These are phyloP conservation scores for Alternaria metachromatica DNA, from an alignment of 2,329 filamentous ascomycete genomes.

Conservation along the genomic window DNA sequence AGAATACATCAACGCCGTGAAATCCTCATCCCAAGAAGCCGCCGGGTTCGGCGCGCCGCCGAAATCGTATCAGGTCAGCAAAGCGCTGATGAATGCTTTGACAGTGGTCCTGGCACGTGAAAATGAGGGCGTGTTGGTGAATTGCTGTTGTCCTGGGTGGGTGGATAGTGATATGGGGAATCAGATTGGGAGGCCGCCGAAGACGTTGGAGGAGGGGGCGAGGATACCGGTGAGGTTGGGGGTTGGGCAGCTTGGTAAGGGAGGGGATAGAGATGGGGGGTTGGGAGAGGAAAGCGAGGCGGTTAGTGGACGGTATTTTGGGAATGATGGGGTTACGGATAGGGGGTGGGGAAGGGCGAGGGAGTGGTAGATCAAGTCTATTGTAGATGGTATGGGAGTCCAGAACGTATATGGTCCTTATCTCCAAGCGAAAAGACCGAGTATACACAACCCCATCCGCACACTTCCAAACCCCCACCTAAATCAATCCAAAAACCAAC, in stretches of 20 bases:
- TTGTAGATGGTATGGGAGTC: neutral
- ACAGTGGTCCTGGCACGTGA: constrained; percentile 22
- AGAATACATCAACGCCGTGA: constrained; percentile 1
- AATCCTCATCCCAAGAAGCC: neutral
- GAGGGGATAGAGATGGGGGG: constrained; percentile 9
- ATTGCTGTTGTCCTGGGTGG: constrained; percentile 33
- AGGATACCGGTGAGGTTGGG: constrained; percentile 19
- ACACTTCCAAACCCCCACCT: neutral
- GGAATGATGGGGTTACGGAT: constrained; percentile 17
- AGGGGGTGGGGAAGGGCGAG: constrained; percentile 19
- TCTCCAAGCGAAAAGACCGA: neutral
- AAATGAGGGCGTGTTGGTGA: constrained; percentile 11
- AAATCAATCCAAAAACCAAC: constrained; percentile 43
- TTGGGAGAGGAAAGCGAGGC: constrained; percentile 1
- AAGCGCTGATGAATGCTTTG: constrained; percentile 25
- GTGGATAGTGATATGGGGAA: constrained; percentile 32
- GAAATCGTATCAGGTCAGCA: constrained; percentile 32
- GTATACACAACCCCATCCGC: neutral
- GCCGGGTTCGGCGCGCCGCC: constrained; percentile 17
- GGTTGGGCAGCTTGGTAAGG: constrained; percentile 20
- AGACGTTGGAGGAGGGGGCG: constrained; percentile 26
- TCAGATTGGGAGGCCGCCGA: constrained; percentile 21
- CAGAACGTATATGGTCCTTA: neutral
- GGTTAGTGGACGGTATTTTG: constrained; percentile 23
- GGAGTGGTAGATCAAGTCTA: constrained; percentile 7